A percentile compares a stretch with the other conserved stretches of the same genome.
Conservation (phyloP, 2,329 filamentous ascomycete species). For the Fusarium oxysporum region DNA sequence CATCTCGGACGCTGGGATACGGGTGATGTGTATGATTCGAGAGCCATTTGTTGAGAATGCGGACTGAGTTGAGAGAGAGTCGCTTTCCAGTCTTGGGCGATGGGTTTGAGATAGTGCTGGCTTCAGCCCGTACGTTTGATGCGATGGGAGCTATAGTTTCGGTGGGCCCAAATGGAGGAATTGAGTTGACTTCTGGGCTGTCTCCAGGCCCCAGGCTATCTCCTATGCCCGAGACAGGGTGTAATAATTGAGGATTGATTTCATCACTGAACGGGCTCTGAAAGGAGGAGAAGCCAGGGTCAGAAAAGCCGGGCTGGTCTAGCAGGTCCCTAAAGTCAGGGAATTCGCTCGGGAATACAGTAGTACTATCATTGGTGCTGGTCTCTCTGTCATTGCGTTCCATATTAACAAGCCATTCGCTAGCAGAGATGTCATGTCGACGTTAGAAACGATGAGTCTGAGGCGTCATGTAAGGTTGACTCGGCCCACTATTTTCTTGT, state of each 20-base stretch:
- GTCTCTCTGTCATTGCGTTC: accelerated
- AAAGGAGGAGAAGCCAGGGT: not conserved
- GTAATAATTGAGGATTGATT: not conserved
- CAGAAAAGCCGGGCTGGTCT: not conserved
- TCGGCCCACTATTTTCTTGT: constrained; percentile 25
- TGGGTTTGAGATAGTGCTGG: too few relatives aligned
- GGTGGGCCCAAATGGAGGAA: accelerated
- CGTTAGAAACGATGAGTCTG: not conserved
- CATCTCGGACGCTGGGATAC: constrained; percentile 86
- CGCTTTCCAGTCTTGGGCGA: constrained; percentile 25
- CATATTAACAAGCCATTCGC: not conserved
- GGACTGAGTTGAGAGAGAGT: constrained; percentile 30
- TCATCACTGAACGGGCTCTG: not conserved
- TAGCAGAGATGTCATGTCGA: not conserved
- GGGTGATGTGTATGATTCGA: constrained; percentile 79
- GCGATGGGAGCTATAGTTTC: accelerated
- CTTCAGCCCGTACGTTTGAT: not conserved
- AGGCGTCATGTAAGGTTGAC: not conserved
- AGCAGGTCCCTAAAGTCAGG: accelerated
- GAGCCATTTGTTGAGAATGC: constrained; percentile 67
- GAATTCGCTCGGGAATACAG: accelerated
- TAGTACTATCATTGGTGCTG: accelerated
- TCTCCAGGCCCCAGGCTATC: accelerated
- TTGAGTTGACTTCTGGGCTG: too few relatives aligned
- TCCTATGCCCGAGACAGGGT: not conserved